Conservation (phyloP, 2,329 filamentous ascomycete species). For the Monosporascus cannonballus region DNA sequence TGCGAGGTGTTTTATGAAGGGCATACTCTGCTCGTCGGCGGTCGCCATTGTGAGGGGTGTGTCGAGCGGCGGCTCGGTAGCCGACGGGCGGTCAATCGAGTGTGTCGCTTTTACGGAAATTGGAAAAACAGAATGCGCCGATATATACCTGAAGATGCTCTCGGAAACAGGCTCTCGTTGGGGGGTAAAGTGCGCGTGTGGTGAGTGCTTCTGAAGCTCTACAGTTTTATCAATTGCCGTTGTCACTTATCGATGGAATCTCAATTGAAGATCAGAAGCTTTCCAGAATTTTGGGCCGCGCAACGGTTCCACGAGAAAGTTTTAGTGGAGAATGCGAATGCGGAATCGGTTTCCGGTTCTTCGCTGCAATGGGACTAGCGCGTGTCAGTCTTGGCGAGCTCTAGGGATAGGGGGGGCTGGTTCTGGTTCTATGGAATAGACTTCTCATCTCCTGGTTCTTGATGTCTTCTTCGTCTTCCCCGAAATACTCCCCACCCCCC, state of each 20-base stretch:
- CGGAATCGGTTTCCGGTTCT: not conserved
- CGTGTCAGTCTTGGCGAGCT: no score
- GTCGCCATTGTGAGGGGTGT: slow-evolving; percentile 23
- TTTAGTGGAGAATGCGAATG: not conserved
- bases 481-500: fast-evolving
- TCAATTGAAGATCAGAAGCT: not conserved
- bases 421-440: no score
- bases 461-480: no score
- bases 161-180: no score
- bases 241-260: not conserved
- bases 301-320: not conserved
- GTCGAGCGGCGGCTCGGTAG: not conserved
- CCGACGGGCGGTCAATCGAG: not conserved
- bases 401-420: no score
- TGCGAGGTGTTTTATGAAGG: slow-evolving; percentile 77
- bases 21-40: slow-evolving; percentile 46
- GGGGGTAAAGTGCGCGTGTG: no score
- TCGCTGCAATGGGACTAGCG: not conserved
- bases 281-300: not conserved
- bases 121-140: no score
- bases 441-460: no score
- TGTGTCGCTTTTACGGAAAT: no score
- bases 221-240: not conserved
- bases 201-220: no score
- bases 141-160: no score